Conservation (phyloP, 345 rosid species). For the Citrus glauca region DNA sequence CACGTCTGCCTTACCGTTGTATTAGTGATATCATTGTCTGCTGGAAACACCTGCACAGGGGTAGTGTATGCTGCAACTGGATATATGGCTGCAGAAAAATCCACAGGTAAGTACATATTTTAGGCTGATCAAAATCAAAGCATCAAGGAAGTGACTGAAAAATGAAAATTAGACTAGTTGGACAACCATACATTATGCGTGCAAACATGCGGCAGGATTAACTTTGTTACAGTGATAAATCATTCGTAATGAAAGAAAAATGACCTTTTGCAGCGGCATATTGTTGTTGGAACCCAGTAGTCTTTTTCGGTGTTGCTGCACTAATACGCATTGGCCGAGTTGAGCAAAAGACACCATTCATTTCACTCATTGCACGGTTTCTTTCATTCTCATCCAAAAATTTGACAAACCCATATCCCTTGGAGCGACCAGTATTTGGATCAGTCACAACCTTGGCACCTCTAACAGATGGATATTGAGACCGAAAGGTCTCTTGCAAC, state of each 20-base stretch:
- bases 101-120: conserved; percentile 12
- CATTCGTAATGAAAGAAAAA: neutral
- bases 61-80: conserved; percentile 62
- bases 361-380: conserved; percentile 88
- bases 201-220: neutral
- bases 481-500: conserved; percentile 90
- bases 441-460: conserved; percentile 99
- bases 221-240: neutral
- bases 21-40: conserved; percentile 69
- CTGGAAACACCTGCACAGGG: conserved; percentile 57
- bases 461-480: conserved; percentile 77
- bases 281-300: conserved; percentile 60
- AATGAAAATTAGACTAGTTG: neutral
- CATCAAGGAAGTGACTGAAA: neutral
- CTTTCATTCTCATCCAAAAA: conserved; percentile 89
- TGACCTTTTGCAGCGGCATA: conserved; percentile 62
- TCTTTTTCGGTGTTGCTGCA: conserved; percentile 82
- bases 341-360: conserved; percentile 93
- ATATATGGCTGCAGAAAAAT: conserved; percentile 47
- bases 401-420: conserved; percentile 96
- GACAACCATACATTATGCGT: neutral
- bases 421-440: conserved; percentile 92
- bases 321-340: conserved; percentile 94
- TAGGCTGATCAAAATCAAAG: neutral
- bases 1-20: conserved; percentile 61